phyloP scores from a whole-genome alignment of 2,329 filamentous ascomycete genomes.

The Arthroderma sp. region DNA sequence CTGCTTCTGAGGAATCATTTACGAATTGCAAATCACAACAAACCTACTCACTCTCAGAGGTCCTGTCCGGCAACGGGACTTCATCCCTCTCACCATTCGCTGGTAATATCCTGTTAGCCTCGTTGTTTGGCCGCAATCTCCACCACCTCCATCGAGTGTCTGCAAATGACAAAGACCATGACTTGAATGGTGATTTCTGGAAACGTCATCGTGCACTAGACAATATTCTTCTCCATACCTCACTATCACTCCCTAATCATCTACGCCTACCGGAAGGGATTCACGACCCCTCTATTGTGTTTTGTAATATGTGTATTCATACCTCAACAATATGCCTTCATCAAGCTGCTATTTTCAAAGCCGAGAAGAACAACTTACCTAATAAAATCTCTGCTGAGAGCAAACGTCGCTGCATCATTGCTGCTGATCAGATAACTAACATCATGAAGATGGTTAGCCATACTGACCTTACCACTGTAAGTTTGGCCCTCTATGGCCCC shows the following conservation, averaged over 20 bases:
- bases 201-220: constrained; percentile 82
- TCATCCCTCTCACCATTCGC: constrained; percentile 63
- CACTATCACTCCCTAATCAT: constrained; percentile 65
- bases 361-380: constrained; percentile 73
- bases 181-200: constrained; percentile 92
- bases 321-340: constrained; percentile 96
- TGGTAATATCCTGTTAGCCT: constrained; percentile 72
- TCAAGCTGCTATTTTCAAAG: constrained; percentile 95
- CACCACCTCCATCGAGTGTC: constrained; percentile 82
- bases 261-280: constrained; percentile 68
- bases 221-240: constrained; percentile 76
- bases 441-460: constrained; percentile 95
- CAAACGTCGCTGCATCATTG: constrained; percentile 83
- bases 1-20: constrained; percentile 72
- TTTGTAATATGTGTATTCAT: constrained; percentile 93
- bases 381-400: constrained; percentile 71
- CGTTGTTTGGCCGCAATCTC: constrained; percentile 79
- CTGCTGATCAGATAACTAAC: constrained; percentile 82
- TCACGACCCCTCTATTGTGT: constrained; percentile 70
- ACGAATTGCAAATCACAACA: constrained; percentile 63
- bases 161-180: constrained; percentile 64
- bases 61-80: constrained; percentile 52
- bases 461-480: constrained; percentile 67
- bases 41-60: constrained; percentile 48
- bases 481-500: constrained; percentile 19